Conservation (phyloP, 2,329 filamentous ascomycete species). For the Madurella fahalii region DNA sequence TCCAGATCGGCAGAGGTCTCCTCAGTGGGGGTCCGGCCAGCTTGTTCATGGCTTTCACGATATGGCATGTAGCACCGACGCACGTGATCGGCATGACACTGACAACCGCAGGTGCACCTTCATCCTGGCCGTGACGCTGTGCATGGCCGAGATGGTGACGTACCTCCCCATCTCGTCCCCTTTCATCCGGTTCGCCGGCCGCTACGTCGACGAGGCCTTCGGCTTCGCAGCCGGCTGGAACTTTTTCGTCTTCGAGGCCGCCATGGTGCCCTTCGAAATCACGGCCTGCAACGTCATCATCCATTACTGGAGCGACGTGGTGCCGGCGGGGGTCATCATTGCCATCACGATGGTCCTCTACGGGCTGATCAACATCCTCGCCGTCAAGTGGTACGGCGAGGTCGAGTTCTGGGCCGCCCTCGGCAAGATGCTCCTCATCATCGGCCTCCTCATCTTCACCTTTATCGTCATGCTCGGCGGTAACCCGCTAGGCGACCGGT, state of each 20-base stretch:
- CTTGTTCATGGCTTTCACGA: constrained; percentile 55
- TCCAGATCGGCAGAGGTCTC: constrained; percentile 56
- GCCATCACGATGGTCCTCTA: constrained; percentile 50
- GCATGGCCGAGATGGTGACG: constrained; percentile 72
- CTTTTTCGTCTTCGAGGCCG: constrained; percentile 67
- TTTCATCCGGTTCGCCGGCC: constrained; percentile 72
- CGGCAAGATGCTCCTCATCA: constrained; percentile 67
- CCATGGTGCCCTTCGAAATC: constrained; percentile 64
- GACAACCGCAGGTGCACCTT: constrained; percentile 44
- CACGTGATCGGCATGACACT: background rate
- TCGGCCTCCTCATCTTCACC: constrained; percentile 70
- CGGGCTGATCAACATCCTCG: constrained; percentile 61
- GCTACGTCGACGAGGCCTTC: constrained; percentile 71
- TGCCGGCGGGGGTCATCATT: constrained; percentile 54
- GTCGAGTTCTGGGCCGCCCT: constrained; percentile 72
- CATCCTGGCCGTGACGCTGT: constrained; percentile 56
- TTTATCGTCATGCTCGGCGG: constrained; percentile 81
- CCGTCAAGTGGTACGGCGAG: constrained; percentile 71
- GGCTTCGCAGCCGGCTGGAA: constrained; percentile 71
- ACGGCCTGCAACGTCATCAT: constrained; percentile 62
- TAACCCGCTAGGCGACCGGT: constrained; percentile 67
- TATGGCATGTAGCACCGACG: constrained; percentile 40
- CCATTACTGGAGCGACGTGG: constrained; percentile 56
- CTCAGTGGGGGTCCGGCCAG: constrained; percentile 56
- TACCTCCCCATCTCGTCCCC: constrained; percentile 73